Evolutionary conservation across 2,329 filamentous ascomycete genomes (phyloP).

Genomic region (Cordyceps militaris): DNA sequence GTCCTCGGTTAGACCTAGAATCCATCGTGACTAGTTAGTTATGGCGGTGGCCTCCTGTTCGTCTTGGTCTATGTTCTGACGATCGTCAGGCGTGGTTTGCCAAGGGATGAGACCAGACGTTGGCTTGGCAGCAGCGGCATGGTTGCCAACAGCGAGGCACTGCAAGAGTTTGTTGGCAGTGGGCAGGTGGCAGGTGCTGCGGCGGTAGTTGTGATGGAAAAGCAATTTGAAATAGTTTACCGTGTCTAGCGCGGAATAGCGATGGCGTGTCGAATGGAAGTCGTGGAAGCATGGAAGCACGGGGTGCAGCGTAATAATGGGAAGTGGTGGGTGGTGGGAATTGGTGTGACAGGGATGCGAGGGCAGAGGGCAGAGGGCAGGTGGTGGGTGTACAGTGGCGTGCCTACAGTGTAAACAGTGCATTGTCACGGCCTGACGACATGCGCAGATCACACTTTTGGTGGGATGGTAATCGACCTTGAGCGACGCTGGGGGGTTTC

Average conservation of each 20-base stretch:
- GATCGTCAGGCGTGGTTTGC: background rate
- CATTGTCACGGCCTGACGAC: slow-evolving; percentile 6
- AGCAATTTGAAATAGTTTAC: background rate
- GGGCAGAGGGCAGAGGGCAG: background rate
- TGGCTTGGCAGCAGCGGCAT: background rate
- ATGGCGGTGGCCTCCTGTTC: background rate
- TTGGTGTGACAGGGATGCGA: background rate
- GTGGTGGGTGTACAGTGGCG: background rate
- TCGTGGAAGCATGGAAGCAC: slow-evolving; percentile 4
- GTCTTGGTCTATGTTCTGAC: background rate
- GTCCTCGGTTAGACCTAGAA: background rate
- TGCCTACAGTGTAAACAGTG: background rate
- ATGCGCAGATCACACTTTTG: slow-evolving; percentile 5
- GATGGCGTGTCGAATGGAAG: background rate
- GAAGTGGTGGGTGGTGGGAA: background rate
- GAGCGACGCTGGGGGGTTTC: background rate
- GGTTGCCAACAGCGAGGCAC: background rate
- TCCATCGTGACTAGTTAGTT: background rate
- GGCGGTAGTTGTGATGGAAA: background rate
- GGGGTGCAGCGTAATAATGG: background rate
- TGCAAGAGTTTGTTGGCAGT: background rate
- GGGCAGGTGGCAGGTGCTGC: background rate
- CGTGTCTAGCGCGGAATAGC: background rate
- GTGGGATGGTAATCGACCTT: background rate
- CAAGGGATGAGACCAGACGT: background rate